phyloP scores from a whole-genome alignment of 2,329 filamentous ascomycete genomes.

The Parastagonospora nodorum region DNA sequence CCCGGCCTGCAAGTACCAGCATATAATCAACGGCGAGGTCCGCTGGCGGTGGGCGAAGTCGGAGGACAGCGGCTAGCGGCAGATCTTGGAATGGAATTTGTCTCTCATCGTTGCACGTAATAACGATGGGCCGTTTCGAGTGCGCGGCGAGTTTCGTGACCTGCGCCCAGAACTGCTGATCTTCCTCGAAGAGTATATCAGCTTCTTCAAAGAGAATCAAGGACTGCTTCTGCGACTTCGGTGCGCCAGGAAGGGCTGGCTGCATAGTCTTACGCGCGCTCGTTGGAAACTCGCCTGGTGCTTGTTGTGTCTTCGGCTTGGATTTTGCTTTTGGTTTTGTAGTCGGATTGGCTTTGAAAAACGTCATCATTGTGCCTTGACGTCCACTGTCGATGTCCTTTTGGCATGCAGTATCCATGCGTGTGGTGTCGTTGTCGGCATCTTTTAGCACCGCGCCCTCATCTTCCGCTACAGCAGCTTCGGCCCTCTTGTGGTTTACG shows the following conservation, averaged over 20 bases:
- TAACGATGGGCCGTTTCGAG: slow-evolving; percentile 88
- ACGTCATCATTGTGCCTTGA: slow-evolving; percentile 79
- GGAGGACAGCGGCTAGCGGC: slow-evolving; percentile 83
- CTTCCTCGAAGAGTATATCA: slow-evolving; percentile 91
- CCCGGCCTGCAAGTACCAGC: slow-evolving; percentile 80
- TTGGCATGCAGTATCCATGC: slow-evolving; percentile 53
- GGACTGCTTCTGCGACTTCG: slow-evolving; percentile 78
- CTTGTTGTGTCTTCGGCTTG: slow-evolving; percentile 15
- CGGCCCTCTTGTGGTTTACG: slow-evolving; percentile 61
- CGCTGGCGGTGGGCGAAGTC: slow-evolving; percentile 69
- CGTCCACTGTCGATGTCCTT: slow-evolving; percentile 69
- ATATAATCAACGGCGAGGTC: slow-evolving; percentile 79
- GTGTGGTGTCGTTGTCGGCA: slow-evolving; percentile 44
- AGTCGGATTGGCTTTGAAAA: slow-evolving; percentile 65
- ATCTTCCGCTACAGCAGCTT: slow-evolving; percentile 31
- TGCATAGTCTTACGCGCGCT: slow-evolving; percentile 27
- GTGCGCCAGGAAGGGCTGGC: slow-evolving; percentile 35
- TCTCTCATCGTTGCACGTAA: slow-evolving; percentile 94
- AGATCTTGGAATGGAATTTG: slow-evolving; percentile 75
- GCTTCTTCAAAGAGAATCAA: slow-evolving; percentile 93
- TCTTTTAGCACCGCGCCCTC: not conserved
- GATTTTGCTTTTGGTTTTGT: slow-evolving; percentile 28
- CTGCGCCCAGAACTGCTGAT: slow-evolving; percentile 91
- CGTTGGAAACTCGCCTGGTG: slow-evolving; percentile 15
- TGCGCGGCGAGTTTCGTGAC: slow-evolving; percentile 77